Evolutionary conservation across 768 basidiomycete species (phyloP).

Genomic region (Psilocybe azurescens): DNA sequence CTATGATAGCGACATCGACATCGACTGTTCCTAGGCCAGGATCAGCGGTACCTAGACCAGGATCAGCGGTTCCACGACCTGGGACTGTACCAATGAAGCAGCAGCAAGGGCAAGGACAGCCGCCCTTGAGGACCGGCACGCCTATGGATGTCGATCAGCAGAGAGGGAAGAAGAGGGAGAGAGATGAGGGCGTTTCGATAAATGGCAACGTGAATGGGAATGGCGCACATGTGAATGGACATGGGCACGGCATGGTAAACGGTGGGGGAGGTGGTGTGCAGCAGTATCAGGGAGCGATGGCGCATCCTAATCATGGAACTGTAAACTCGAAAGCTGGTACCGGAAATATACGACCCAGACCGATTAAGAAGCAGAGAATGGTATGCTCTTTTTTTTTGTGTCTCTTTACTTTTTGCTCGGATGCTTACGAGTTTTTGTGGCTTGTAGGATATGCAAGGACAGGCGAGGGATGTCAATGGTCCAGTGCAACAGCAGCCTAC

Average conservation of each 20-base stretch:
- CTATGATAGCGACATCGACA: constrained; percentile 8
- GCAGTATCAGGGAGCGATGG: constrained; percentile 26
- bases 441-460: constrained; percentile 65
- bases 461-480: constrained; percentile 56
- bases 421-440: constrained; percentile 11
- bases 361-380: constrained; percentile 78
- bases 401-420: neutral
- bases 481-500: constrained; percentile 77
- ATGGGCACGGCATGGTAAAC: constrained; percentile 34
- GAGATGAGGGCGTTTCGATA: constrained; percentile 34
- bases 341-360: constrained; percentile 64
- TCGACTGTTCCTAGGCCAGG: constrained; percentile 31
- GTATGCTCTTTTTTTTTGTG: constrained; percentile 44
- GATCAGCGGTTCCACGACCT: constrained; percentile 33
- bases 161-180: constrained; percentile 48
- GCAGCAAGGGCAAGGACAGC: constrained; percentile 15
- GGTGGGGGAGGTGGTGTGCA: constrained; percentile 38
- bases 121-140: constrained; percentile 20
- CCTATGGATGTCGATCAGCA: constrained; percentile 37
- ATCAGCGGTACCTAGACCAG: constrained; percentile 33
- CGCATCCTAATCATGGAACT: constrained; percentile 28
- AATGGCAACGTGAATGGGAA: constrained; percentile 19
- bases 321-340: constrained; percentile 64
- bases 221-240: constrained; percentile 31
- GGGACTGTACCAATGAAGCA: constrained; percentile 31